Evolutionary conservation across 2,329 filamentous ascomycete species (phyloP).

Genomic region (Nothopassalora personata): DNA sequence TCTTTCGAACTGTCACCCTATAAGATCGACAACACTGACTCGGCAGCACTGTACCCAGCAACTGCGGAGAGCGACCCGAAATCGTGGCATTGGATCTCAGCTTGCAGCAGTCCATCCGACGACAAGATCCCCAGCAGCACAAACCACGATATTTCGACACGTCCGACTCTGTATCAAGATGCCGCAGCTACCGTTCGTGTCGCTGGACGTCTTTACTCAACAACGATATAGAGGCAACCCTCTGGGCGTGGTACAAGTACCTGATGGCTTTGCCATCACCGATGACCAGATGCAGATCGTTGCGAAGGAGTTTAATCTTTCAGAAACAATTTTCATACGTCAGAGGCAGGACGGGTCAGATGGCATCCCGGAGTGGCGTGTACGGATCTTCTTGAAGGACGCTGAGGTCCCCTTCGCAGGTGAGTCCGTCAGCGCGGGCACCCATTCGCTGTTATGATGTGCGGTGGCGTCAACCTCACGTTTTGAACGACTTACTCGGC

Average conservation of each 20-base stretch:
- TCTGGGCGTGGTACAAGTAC: conserved; percentile 51
- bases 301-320: conserved; percentile 54
- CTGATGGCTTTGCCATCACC: conserved; percentile 18
- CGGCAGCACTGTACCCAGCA: not conserved
- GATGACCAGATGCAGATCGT: conserved; percentile 48
- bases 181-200: conserved; percentile 26
- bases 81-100: not conserved
- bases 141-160: not conserved
- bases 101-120: not conserved
- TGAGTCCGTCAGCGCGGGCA: conserved; percentile 4
- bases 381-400: conserved; percentile 52
- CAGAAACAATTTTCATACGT: conserved; percentile 54
- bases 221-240: conserved; percentile 50
- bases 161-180: not conserved
- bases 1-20: not conserved
- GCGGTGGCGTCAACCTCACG: not conserved
- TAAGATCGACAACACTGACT: not conserved
- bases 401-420: conserved; percentile 51
- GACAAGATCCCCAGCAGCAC: not conserved
- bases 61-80: not conserved
- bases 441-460: not conserved
- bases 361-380: conserved; percentile 33
- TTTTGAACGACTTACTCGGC: not conserved
- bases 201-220: conserved; percentile 46
- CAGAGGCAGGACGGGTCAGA: conserved; percentile 19